Base-by-base conservation (phyloP, 2,329 filamentous ascomycete species). In the Claviceps cyperi region DNA sequence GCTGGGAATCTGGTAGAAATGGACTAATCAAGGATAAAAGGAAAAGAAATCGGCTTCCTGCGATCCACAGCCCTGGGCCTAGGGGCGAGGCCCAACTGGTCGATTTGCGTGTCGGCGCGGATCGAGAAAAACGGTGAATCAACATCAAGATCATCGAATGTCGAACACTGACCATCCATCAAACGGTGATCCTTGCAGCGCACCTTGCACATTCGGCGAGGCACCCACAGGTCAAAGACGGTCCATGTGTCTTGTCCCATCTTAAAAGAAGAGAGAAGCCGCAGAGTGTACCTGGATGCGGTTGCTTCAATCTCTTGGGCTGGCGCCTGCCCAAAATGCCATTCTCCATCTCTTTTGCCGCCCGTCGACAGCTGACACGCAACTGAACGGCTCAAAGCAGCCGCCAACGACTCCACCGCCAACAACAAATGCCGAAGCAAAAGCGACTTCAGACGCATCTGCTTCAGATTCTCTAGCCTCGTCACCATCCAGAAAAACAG, bases 341-440 rank as follows among this genome's bases (percentile, higher is more conserved):
- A 50, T 66, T 17, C 64, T 63, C 19, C 60, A 57, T 50, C 55
- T 64, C 49, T 61, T 66, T 52, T 57, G 61, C 9, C 58, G 61
- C 39, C 53, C 51, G 48, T 50, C 55, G 55, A 55, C 59, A 58
- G 55, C 54, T 58, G 59, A 40, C 39, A 54, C 56, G 21, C 49
- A 39, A 14, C 43, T 41, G 38, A 28, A 50, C 43, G 49, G 39
- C 32, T 41, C 36, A 17, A 46, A 21, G 17, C 21, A 41, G 35
- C 17, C 22, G 43, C 21, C 14, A 8, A 11, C 5, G 37, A 36
- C 50, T 46, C 45, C 45, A 50, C 45, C 47, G 41, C 19, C 39
- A 35, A 47, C 28, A 45, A 54, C 28, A 47, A 43, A 48, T 35
- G 51, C 51, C 39, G 50, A 43, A 17, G 40, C 24, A 43, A 36